phyloP scores from a whole-genome alignment of 345 rosid species.

The Melastoma malabathricum region DNA sequence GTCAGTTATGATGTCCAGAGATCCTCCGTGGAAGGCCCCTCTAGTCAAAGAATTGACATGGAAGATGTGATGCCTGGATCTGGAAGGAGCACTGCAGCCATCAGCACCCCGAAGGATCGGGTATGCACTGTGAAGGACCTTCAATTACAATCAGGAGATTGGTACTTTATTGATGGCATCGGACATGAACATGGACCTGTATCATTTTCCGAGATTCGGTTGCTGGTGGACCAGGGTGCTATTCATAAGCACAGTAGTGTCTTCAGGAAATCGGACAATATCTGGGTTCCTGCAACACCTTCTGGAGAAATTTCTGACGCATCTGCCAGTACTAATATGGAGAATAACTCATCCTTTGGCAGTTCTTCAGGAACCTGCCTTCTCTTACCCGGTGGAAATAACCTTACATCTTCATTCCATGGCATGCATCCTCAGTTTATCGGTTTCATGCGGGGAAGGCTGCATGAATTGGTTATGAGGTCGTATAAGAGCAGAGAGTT shows the following conservation, averaged over 20 bases:
- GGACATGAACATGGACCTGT: slow-evolving; percentile 90
- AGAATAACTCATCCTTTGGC: slow-evolving; percentile 20
- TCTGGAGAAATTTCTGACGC: slow-evolving; percentile 29
- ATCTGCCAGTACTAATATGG: slow-evolving; percentile 17
- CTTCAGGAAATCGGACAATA: slow-evolving; percentile 73
- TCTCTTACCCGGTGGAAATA: slow-evolving; percentile 17
- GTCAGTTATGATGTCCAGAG: slow-evolving; percentile 49
- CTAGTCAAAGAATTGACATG: slow-evolving; percentile 29
- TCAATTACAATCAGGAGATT: slow-evolving; percentile 84
- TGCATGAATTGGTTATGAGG: slow-evolving; percentile 94
- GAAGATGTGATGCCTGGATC: slow-evolving; percentile 33
- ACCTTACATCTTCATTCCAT: slow-evolving; percentile 34
- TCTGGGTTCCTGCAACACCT: slow-evolving; percentile 75
- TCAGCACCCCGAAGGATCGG: slow-evolving; percentile 48
- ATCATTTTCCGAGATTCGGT: slow-evolving; percentile 61
- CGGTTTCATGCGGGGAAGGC: slow-evolving; percentile 85
- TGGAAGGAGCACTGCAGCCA: slow-evolving; percentile 30
- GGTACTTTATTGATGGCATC: slow-evolving; percentile 90
- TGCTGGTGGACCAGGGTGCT: slow-evolving; percentile 53
- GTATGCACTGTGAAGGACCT: slow-evolving; percentile 56
- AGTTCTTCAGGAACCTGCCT: slow-evolving; percentile 25
- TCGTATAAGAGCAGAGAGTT: slow-evolving; percentile 88
- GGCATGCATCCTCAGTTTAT: slow-evolving; percentile 77
- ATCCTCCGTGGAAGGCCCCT: slow-evolving; percentile 43
- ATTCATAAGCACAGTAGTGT: slow-evolving; percentile 64